A percentile compares a stretch with the other conserved stretches of the same genome.
phyloP scores from a whole-genome alignment of 148 eudicot genomes.

The Euryodendron excelsum region DNA sequence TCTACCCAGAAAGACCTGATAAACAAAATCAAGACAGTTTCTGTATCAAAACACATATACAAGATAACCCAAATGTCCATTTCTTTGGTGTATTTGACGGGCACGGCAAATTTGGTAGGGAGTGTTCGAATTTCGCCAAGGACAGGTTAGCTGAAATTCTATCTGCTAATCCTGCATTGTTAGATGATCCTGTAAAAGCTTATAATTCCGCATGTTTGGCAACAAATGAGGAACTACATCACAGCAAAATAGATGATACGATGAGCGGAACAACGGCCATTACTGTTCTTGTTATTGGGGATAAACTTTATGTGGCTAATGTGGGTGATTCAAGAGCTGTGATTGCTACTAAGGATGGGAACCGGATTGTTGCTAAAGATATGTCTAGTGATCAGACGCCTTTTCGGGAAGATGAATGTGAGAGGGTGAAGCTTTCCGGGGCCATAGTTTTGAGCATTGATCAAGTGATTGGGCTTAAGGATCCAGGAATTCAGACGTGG shows the following conservation, averaged over 20 bases:
- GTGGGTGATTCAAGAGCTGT: conserved; percentile 99
- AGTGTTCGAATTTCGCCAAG: conserved; percentile 77
- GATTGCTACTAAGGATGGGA: conserved; percentile 63
- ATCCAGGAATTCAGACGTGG: conserved; percentile 80
- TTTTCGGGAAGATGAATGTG: conserved; percentile 89
- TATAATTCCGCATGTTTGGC: conserved; percentile 59
- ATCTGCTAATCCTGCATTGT: conserved; percentile 47
- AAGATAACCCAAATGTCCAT: conserved; percentile 73
- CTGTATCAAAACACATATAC: conserved; percentile 56
- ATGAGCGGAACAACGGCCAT: conserved; percentile 98
- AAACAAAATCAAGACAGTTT: conserved; percentile 90
- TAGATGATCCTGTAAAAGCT: conserved; percentile 72
- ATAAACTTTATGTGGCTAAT: conserved; percentile 82
- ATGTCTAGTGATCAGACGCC: conserved; percentile 89
- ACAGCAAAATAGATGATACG: conserved; percentile 72
- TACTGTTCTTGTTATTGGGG: conserved; percentile 77
- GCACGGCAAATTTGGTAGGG: conserved; percentile 73
- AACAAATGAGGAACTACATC: conserved; percentile 77
- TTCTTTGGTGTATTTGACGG: conserved; percentile 99
- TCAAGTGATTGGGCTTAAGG: conserved; percentile 92
- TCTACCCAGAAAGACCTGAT: conserved; percentile 76
- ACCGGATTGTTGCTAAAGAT: conserved; percentile 55
- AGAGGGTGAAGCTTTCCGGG: conserved; percentile 84
- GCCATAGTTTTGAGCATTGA: conserved; percentile 94
- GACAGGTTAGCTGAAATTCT: conserved; percentile 69